Base-by-base conservation (phyloP, 73 alveolate species). In the Paramecium primaurelia region DNA sequence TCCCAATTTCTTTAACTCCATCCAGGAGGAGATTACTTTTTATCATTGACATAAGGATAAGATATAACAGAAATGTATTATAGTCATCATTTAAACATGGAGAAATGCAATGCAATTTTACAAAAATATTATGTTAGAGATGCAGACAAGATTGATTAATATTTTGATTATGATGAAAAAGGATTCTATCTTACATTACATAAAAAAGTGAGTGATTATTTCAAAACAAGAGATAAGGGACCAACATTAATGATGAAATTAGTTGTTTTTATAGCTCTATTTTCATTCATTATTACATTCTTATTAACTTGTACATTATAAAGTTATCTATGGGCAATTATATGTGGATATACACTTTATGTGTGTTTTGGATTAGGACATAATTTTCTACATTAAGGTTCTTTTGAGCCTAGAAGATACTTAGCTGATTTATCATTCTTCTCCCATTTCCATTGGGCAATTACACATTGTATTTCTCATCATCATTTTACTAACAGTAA, bases 331-430 rank as follows among this genome's bases (percentile, higher is more conserved):
- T 38, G 36, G 88, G 88, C 88, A 14, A 0, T 75, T 42, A 4
- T 38, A n/a, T 38, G 68, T 75, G 88, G 88, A n/a, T 75, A 38
- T 25, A 75, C 60, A 14, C 88, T 75, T 12, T 42, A 11, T 75
- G 60, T 75, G 8, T 38, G 58, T n/a, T 75, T 38, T 75, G 88
- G 88, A 42, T 75, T 75, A 38, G 88, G 69, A 75, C 88, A 75
- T 42, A 75, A 75, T 28, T 75, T 38, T n/a, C 32, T 75, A 1
- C 88, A 75, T 8, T 10, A 37, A 42, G 60, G 60, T 36, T 25
- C 88, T 9, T 30, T 18, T 30, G 58, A 75, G 28, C 84, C 84
- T 64, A 64, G 47, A 38, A 75, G 60, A 75, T 75, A 75, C 37
- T 14, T 75, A 8, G 58, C 60, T 3, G 88, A 75, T 37, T 75